These are phyloP conservation scores for Peronospora destructor DNA, from an alignment of 352 stramenopile genomes.

Conservation along the genomic window DNA sequence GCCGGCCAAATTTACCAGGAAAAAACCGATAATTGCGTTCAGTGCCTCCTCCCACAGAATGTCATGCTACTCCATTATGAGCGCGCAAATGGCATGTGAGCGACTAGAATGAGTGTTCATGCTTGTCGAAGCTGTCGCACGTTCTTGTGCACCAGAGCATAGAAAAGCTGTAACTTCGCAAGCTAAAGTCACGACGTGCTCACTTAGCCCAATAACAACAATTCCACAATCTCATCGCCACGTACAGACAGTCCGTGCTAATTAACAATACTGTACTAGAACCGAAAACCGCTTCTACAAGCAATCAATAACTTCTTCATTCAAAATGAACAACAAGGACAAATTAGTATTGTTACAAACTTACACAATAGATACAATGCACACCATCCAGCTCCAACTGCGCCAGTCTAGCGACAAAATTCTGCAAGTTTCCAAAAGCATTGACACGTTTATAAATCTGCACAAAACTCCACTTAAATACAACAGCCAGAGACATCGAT, in stretches of 20 bases:
- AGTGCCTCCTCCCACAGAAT: no score
- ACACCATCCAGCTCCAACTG: no score
- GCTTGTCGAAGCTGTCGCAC: conserved; percentile 59
- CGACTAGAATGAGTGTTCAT: conserved; percentile 80
- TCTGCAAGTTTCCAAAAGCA: conserved; percentile 18
- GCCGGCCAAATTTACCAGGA: no score
- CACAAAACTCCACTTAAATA: neutral
- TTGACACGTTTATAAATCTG: conserved; percentile 44
- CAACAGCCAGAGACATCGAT: neutral
- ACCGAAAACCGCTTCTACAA: conserved; percentile 29
- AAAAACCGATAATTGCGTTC: no score
- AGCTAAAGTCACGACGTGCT: conserved; percentile 59
- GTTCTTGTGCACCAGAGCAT: conserved; percentile 34
- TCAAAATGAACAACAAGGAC: conserved; percentile 86
- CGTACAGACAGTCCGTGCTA: conserved; percentile 51
- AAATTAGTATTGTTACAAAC: no score
- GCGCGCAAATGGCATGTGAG: conserved; percentile 87
- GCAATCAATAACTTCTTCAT: conserved; percentile 95
- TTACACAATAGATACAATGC: no score
- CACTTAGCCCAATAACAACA: conserved; percentile 75
- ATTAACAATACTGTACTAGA: conserved; percentile 10
- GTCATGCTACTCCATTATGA: no score
- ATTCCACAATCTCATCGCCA: conserved; percentile 87
- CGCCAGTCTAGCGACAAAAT: conserved; percentile 53
- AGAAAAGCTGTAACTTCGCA: conserved; percentile 44